Conservation (phyloP, 805 yeast genomes). For the Cyberlindnera subsufficiens region DNA sequence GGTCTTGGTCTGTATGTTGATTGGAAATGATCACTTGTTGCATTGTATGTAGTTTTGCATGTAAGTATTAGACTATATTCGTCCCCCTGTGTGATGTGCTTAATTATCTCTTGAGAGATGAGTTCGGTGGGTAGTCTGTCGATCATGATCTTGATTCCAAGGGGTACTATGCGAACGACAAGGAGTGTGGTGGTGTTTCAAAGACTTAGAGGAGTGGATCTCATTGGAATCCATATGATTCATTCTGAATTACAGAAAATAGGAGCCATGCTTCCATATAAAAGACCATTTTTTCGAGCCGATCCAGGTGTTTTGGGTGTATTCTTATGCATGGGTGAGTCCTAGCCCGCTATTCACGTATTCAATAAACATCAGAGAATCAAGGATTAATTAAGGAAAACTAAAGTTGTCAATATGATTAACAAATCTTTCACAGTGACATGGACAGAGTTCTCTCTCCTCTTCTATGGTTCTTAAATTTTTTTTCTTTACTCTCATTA, state of each 20-base stretch:
- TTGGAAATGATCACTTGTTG: conserved; percentile 11
- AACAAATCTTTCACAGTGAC: too few species aligned
- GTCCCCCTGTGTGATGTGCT: conserved; percentile 12
- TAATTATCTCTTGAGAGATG: conserved; percentile 13
- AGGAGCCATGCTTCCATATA: neutral
- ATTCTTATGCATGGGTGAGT: too few species aligned
- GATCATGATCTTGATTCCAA: conserved; percentile 8
- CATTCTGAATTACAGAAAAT: too few species aligned
- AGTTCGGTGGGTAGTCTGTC: conserved; percentile 20
- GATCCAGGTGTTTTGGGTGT: conserved; percentile 6
- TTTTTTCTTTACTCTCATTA: too few species aligned
- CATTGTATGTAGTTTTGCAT: conserved; percentile 14
- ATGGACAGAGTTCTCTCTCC: too few species aligned
- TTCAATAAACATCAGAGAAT: too few species aligned
- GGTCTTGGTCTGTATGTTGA: conserved; percentile 7
- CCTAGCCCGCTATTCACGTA: too few species aligned
- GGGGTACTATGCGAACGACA: neutral
- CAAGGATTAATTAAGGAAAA: too few species aligned
- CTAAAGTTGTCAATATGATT: too few species aligned
- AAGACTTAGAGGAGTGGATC: too few species aligned
- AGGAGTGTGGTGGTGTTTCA: neutral
- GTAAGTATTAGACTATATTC: conserved; percentile 18
- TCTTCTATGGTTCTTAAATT: too few species aligned
- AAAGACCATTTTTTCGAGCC: neutral
- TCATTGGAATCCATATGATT: too few species aligned